Evolutionary conservation across 2,329 filamentous ascomycete species (phyloP), one percentile per base, ranked within the genome.

Genomic region (Blastomyces emzantsi): DNA sequence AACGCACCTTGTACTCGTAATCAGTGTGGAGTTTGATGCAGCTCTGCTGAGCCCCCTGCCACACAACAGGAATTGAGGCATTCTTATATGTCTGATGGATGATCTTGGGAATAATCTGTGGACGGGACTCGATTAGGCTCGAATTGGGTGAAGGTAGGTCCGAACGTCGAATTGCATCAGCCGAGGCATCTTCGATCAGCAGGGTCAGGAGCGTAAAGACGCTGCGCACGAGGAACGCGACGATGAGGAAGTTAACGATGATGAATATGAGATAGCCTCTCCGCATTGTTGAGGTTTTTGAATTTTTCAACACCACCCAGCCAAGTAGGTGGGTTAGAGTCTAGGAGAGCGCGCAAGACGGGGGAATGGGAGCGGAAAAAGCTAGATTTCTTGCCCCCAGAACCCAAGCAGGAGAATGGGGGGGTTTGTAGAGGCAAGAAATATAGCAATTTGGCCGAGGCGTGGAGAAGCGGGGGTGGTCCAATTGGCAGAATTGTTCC

Each of bases 71-170:
- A 49, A 91, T 85, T 54, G 81, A 85, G 63, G 87, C 83, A 72
- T 89, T 90, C 70, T 84, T 85, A 75, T 90, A 90, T 11, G 88
- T 90, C 73, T 90, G 88, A 77, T 90, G 88, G 63, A 90, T 89
- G 71, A 90, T 90, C 76, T 88, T 89, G 58, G 88, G 88, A 60
- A 90, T 89, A 67, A 89, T 73, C 68, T 86, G 84, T 11, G 82
- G 81, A 57, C 79, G 78, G 58, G 80, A 78, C 66, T 82, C 82
- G 67, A 84, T 83, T 67, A 83, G 70, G 66, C 81, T 83, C 3
- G 85, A 85, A 70, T 87, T 85, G 19, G 85, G 84, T 9, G 85
- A 82, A 17, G 86, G 87, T 54, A 90, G 81, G 69, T 90, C 87
- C 61, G 83, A 81, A 67, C 81, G 81, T 67, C 82, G 82, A 64